A percentile compares a stretch with the other conserved stretches of the same genome.
Conservation (phyloP, 2,329 filamentous ascomycete genomes). For the Exutisphaerella laricina region DNA sequence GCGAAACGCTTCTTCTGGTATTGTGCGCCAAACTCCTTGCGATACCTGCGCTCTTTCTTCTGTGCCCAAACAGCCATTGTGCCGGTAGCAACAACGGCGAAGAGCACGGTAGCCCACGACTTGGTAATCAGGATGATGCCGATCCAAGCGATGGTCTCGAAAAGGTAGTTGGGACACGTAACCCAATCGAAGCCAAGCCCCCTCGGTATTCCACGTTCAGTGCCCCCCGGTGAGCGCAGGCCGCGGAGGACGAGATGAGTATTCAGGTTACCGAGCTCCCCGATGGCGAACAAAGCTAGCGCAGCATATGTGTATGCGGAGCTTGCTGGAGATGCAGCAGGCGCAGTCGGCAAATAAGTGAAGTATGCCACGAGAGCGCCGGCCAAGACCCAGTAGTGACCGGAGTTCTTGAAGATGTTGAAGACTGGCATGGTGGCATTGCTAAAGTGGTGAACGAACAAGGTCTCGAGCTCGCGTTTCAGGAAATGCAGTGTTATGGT, state of each 20-base stretch:
- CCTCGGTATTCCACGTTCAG: slow-evolving; percentile 78
- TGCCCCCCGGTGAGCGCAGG: slow-evolving; percentile 72
- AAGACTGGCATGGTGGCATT: slow-evolving; percentile 83
- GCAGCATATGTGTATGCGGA: slow-evolving; percentile 59
- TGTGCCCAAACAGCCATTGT: slow-evolving; percentile 86
- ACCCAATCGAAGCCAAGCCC: slow-evolving; percentile 81
- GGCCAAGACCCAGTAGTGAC: slow-evolving; percentile 85
- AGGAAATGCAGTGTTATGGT: slow-evolving; percentile 79
- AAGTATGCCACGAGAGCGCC: slow-evolving; percentile 78
- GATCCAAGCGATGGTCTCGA: slow-evolving; percentile 80
- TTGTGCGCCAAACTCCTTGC: slow-evolving; percentile 83
- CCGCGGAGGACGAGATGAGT: slow-evolving; percentile 74
- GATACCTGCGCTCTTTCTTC: slow-evolving; percentile 87
- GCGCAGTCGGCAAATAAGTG: slow-evolving; percentile 71
- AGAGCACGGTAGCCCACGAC: slow-evolving; percentile 71
- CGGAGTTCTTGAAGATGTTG: slow-evolving; percentile 93
- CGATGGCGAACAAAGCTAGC: slow-evolving; percentile 65
- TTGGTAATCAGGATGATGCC: slow-evolving; percentile 75
- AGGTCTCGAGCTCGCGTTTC: slow-evolving; percentile 91
- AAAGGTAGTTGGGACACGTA: slow-evolving; percentile 97
- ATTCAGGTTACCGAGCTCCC: slow-evolving; percentile 73
- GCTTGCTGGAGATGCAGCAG: slow-evolving; percentile 49
- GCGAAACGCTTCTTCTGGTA: slow-evolving; percentile 92
- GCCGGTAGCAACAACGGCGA: slow-evolving; percentile 63
- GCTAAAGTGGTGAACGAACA: slow-evolving; percentile 94